Conservation (phyloP, 352 stramenopile genomes). For the Globisporangium emineosum region DNA sequence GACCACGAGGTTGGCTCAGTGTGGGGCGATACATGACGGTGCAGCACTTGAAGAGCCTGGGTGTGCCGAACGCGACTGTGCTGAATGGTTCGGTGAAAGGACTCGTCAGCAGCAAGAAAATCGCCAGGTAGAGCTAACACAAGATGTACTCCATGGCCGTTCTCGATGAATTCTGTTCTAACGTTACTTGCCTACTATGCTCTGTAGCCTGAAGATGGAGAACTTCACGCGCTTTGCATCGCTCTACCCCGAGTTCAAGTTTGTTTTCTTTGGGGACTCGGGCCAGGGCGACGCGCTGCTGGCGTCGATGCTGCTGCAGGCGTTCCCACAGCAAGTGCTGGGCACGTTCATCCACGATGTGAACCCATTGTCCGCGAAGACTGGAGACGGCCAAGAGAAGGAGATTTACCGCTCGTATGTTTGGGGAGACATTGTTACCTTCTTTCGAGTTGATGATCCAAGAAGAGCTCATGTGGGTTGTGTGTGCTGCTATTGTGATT, state of each 20-base stretch:
- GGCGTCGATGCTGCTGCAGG: constrained; percentile 55
- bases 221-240: constrained; percentile 79
- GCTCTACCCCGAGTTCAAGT: constrained; percentile 83
- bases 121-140: constrained; percentile 67
- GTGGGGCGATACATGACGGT: constrained; percentile 76
- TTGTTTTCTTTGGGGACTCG: constrained; percentile 84
- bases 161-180: no score
- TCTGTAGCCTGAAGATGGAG: constrained; percentile 62
- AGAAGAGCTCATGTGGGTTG: constrained; percentile 4
- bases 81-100: constrained; percentile 76
- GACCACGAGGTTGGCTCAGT: constrained; percentile 76
- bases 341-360: constrained; percentile 82
- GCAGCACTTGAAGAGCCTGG: constrained; percentile 74
- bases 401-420: constrained; percentile 52
- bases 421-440: neutral
- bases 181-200: no score
- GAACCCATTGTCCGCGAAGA: constrained; percentile 46
- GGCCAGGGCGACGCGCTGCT: constrained; percentile 76
- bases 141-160: no score
- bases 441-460: neutral
- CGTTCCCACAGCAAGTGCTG: constrained; percentile 59
- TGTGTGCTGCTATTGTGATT: neutral
- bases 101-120: constrained; percentile 82
- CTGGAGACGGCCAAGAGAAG: constrained; percentile 66
- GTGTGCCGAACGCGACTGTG: constrained; percentile 70